Evolutionary conservation across 108 stramenopile genomes (phyloP).

Genomic region (Hondaea fermentalgiana): DNA sequence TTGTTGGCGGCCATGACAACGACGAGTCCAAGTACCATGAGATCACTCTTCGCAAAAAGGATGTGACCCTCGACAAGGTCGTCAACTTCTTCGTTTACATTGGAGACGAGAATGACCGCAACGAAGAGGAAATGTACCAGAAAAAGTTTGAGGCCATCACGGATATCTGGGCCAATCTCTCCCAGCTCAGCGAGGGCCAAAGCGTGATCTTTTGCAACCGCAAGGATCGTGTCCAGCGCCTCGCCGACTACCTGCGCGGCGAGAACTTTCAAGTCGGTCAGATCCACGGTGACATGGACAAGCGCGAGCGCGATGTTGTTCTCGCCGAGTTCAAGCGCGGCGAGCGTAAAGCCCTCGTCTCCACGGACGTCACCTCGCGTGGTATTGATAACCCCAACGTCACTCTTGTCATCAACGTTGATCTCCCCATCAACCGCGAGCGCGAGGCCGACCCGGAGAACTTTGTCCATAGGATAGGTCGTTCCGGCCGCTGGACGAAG

Average conservation of each 20-base stretch:
- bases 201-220: slow-evolving; percentile 24
- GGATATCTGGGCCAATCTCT: neutral
- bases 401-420: slow-evolving; percentile 29
- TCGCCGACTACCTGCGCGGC: neutral
- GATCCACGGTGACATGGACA: slow-evolving; percentile 24
- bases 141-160: slow-evolving; percentile 8
- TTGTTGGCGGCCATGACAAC: neutral
- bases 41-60: slow-evolving; percentile 19
- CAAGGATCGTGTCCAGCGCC: neutral
- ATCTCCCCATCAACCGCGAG: slow-evolving; percentile 26
- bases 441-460: slow-evolving; percentile 20
- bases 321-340: slow-evolving; percentile 17
- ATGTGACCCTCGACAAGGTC: slow-evolving; percentile 10
- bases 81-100: neutral
- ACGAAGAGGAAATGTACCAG: neutral
- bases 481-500: neutral
- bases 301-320: slow-evolving; percentile 5
- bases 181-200: neutral
- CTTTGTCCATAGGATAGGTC: slow-evolving; percentile 29
- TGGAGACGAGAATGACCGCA: neutral
- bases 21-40: slow-evolving; percentile 16
- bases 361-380: slow-evolving; percentile 1
- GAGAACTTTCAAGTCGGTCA: neutral
- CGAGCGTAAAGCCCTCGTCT: neutral
- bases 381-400: slow-evolving; percentile 24